These are phyloP conservation scores for Fraxinus xanthoxyloides DNA, from an alignment of 305 asterid genomes.

Conservation along the genomic window DNA sequence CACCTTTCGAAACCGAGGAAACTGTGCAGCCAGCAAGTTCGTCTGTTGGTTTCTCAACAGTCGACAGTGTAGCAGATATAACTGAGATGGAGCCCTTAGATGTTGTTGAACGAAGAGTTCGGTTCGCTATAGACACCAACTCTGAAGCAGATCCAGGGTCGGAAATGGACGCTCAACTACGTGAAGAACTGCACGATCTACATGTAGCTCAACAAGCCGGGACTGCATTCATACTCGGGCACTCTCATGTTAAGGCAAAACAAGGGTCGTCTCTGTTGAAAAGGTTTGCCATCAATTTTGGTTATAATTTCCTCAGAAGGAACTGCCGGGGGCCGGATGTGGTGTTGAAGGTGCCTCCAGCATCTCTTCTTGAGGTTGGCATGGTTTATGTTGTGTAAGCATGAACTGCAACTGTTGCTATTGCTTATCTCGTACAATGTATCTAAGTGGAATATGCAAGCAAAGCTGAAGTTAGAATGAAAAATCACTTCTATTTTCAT, in stretches of 20 bases:
- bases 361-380: constrained; percentile 92
- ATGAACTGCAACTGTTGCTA: background rate
- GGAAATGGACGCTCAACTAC: constrained; percentile 40
- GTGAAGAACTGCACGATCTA: constrained; percentile 69
- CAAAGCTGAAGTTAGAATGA: background rate
- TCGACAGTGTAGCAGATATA: constrained; percentile 46
- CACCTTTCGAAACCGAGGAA: constrained; percentile 60
- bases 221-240: constrained; percentile 81
- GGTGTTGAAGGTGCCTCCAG: constrained; percentile 88
- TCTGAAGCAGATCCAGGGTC: constrained; percentile 30
- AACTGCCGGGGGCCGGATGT: constrained; percentile 93
- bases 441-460: constrained; percentile 1
- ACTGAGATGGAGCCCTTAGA: constrained; percentile 46
- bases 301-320: constrained; percentile 73
- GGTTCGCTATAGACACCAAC: constrained; percentile 52
- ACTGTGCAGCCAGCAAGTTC: constrained; percentile 58
- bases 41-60: constrained; percentile 55
- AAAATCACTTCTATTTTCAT: background rate
- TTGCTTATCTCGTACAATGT: background rate
- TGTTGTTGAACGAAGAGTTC: constrained; percentile 45
- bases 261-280: constrained; percentile 79
- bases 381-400: constrained; percentile 78
- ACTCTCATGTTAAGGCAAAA: constrained; percentile 80
- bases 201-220: constrained; percentile 74
- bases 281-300: constrained; percentile 73